These are phyloP conservation scores for Colletotrichum chlorophyti DNA, from an alignment of 2,329 filamentous ascomycete species.

Conservation along the genomic window DNA sequence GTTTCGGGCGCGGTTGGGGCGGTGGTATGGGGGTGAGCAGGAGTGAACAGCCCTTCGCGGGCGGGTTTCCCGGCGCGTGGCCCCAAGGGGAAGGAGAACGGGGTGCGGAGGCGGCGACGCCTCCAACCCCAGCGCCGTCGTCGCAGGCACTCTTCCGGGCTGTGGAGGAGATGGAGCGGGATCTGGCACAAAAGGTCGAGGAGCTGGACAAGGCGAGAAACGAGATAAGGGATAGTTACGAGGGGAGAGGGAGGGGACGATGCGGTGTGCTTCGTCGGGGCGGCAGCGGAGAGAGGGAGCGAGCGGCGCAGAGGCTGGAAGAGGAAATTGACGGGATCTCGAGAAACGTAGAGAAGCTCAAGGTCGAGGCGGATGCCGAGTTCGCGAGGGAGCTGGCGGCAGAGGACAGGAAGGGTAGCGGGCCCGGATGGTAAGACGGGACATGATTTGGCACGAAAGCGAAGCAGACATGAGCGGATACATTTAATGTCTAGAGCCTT, in stretches of 20 bases:
- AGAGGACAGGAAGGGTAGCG: slow-evolving; percentile 27
- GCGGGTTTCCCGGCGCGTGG: slow-evolving; percentile 11
- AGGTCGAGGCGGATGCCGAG: slow-evolving; percentile 54
- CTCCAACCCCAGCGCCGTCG: background rate
- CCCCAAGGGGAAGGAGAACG: background rate
- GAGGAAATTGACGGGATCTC: slow-evolving; percentile 48
- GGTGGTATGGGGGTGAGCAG: background rate
- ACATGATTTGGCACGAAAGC: background rate
- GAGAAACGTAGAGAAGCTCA: slow-evolving; percentile 43
- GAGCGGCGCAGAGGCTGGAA: slow-evolving; percentile 36
- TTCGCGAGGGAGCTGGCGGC: slow-evolving; percentile 51
- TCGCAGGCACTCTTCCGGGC: slow-evolving; percentile 19
- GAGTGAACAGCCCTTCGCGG: background rate
- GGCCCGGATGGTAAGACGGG: background rate
- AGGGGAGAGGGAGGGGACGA: slow-evolving; percentile 26
- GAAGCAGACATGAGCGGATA: background rate
- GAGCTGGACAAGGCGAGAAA: slow-evolving; percentile 20
- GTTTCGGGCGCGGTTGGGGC: slow-evolving; percentile 16
- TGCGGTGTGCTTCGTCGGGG: slow-evolving; percentile 17
- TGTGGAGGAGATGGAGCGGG: slow-evolving; percentile 5
- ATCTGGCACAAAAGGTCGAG: slow-evolving; percentile 19
- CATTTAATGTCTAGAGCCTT: background rate
- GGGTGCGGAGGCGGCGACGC: background rate
- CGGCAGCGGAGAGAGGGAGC: background rate
- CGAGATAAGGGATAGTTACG: background rate